These are phyloP conservation scores for Garcileccinum viscosum DNA, from an alignment of 1,284 basidiomycete species.

Conservation along the genomic window DNA sequence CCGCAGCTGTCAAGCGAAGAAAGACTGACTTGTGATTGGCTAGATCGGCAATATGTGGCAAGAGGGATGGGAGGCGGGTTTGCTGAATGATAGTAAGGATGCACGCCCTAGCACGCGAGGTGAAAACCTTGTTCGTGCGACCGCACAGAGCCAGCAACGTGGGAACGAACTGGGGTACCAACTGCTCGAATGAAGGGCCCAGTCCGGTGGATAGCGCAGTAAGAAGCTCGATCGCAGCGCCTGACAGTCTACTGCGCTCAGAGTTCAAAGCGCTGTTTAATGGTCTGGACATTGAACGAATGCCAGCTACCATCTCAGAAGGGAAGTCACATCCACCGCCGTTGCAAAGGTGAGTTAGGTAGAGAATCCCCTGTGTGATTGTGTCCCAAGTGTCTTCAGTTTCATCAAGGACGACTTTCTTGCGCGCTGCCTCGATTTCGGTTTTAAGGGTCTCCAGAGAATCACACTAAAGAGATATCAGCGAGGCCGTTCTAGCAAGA, in stretches of 20 bases:
- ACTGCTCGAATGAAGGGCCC: constrained; percentile 68
- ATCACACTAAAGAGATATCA: constrained; percentile 37
- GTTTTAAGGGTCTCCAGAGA: constrained; percentile 43
- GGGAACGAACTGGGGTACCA: constrained; percentile 74
- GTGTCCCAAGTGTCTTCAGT: constrained; percentile 86
- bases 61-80: constrained; percentile 72
- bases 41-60: constrained; percentile 66
- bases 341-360: constrained; percentile 62
- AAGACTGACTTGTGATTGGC: constrained; percentile 72
- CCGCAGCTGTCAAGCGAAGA: constrained; percentile 67
- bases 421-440: constrained; percentile 50
- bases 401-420: constrained; percentile 62
- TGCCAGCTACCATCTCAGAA: constrained; percentile 56
- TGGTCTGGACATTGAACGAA: constrained; percentile 63
- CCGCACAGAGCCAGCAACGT: constrained; percentile 71
- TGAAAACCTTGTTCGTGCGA: constrained; percentile 83
- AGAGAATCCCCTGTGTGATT: constrained; percentile 63
- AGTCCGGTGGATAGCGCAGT: constrained; percentile 60
- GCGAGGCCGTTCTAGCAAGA: too few species aligned
- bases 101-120: constrained; percentile 66
- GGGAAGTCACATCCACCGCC: constrained; percentile 64
- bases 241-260: constrained; percentile 81
- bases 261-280: constrained; percentile 71
- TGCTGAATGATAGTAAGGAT: constrained; percentile 68
- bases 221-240: constrained; percentile 72